phyloP scores from a whole-genome alignment of 1,139 yeast species.

The Kluyveromyces sp. region DNA sequence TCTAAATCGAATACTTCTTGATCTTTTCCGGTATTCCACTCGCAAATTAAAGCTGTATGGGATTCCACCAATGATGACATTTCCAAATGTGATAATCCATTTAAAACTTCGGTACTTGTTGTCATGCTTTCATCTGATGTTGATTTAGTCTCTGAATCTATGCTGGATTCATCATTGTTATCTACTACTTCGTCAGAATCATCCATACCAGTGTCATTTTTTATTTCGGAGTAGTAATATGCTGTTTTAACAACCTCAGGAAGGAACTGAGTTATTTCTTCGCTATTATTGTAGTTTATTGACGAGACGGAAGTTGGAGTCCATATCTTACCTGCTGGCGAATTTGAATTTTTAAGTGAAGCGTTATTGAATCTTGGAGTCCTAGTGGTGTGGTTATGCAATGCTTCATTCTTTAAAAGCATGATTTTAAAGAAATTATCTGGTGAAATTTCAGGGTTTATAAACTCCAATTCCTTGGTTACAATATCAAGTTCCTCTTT shows the following conservation, averaged over 20 bases:
- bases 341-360: neutral
- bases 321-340: neutral
- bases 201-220: neutral
- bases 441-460: conserved; percentile 11
- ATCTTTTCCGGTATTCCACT: conserved; percentile 51
- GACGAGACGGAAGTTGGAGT: conserved; percentile 1
- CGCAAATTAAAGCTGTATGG: conserved; percentile 56
- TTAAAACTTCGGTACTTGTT: neutral
- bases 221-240: conserved; percentile 13
- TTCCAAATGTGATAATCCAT: neutral
- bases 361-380: neutral
- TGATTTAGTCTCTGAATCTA: neutral
- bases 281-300: neutral
- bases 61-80: conserved; percentile 20
- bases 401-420: conserved; percentile 16
- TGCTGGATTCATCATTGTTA: neutral
- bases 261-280: neutral
- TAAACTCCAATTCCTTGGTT: conserved; percentile 12
- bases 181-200: neutral
- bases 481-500: conserved; percentile 10
- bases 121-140: neutral
- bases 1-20: conserved; percentile 45
- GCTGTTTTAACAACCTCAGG: conserved; percentile 15
- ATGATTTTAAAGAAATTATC: conserved; percentile 39
- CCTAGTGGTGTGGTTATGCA: neutral